Evolutionary conservation across 148 eudicot genomes (phyloP), one percentile per base, ranked within the genome.

Genomic region (Nepenthes gracilis): DNA sequence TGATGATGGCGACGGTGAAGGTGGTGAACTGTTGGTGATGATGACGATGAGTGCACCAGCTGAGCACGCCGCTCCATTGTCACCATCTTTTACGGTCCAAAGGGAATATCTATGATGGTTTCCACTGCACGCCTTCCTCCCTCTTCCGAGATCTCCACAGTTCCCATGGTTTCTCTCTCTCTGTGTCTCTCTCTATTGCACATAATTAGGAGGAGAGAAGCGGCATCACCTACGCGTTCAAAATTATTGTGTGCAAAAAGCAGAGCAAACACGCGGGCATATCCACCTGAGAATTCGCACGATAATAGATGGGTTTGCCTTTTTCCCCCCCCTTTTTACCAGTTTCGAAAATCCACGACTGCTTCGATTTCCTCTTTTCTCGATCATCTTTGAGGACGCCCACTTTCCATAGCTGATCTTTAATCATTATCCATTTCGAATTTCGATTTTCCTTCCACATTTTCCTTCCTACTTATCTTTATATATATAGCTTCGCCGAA

Each of bases 281-380:
- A 86, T 84, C 87, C 75, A 64, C 81, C 84, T 85, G 58, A 78
- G 81, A 79, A 81, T 68, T 61, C 70, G 55, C 79, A 77, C 61
- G 65, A 71, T 55, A 57, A 9, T 65, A 51, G 56, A 67, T 60
- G 55, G 35, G 12, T 50, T 50, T 64, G 64, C 57, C 61, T 52
- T 36, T 12, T 32, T 43, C 14, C 35, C 9, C 35, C 23, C 57
- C 36, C 47, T 59, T 54, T 64, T 33, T 33, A 7, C 7, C n/a
- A 35, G 63, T 75, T 72, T 6, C 73, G 67, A 74, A 73, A 68
- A 79, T 72, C 82, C 70, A 84, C 74, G 72, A 77, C 58, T 90
- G 75, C 80, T 72, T 65, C 68, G n/a, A 67, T 33, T 58, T 37
- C 69, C 36, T 50, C 64, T 55, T 33, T 51, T 52, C 43, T 38